Evolutionary conservation across 192 early-diverging fungal genomes (phyloP).

Genomic region (Backusella tarrabulga): DNA sequence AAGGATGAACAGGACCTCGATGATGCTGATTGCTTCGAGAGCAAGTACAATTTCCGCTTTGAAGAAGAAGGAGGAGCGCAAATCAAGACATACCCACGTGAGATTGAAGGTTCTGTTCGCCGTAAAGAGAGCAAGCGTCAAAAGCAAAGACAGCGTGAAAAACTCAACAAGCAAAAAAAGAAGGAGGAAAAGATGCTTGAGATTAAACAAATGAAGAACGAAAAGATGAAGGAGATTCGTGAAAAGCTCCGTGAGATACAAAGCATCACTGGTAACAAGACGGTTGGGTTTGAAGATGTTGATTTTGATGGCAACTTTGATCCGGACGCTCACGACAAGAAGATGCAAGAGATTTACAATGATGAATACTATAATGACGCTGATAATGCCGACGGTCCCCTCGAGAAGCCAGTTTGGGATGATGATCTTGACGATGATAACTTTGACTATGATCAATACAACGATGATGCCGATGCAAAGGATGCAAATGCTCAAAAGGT

Average conservation of each 20-base stretch:
- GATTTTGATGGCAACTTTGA: conserved; percentile 95
- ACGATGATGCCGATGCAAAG: conserved; percentile 24
- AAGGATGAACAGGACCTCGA: conserved; percentile 81
- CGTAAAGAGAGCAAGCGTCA: conserved; percentile 82
- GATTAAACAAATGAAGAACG: conserved; percentile 88
- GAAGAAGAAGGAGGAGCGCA: conserved; percentile 77
- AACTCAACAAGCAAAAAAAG: conserved; percentile 72
- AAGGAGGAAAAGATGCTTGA: conserved; percentile 77
- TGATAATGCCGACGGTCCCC: conserved; percentile 49
- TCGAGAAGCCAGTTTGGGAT: conserved; percentile 82
- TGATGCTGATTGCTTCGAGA: conserved; percentile 84
- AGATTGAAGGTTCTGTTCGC: conserved; percentile 79
- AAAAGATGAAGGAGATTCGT: conserved; percentile 86
- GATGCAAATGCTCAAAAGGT: conserved; percentile 43
- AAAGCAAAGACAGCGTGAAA: conserved; percentile 64
- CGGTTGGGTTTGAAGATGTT: conserved; percentile 71
- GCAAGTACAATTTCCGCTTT: conserved; percentile 90
- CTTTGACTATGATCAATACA: conserved; percentile 75
- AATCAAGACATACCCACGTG: conserved; percentile 78
- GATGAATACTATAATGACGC: conserved; percentile 61
- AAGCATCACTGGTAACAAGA: conserved; percentile 75
- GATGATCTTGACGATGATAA: conserved; percentile 78
- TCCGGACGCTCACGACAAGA: conserved; percentile 77
- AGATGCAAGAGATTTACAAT: conserved; percentile 82
- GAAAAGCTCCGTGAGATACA: conserved; percentile 82